Percentiles rank a stretch among this genome's conserved stretches.
These are phyloP conservation scores for Syzygium aqueum DNA, from an alignment of 345 rosid species.

Conservation along the genomic window DNA sequence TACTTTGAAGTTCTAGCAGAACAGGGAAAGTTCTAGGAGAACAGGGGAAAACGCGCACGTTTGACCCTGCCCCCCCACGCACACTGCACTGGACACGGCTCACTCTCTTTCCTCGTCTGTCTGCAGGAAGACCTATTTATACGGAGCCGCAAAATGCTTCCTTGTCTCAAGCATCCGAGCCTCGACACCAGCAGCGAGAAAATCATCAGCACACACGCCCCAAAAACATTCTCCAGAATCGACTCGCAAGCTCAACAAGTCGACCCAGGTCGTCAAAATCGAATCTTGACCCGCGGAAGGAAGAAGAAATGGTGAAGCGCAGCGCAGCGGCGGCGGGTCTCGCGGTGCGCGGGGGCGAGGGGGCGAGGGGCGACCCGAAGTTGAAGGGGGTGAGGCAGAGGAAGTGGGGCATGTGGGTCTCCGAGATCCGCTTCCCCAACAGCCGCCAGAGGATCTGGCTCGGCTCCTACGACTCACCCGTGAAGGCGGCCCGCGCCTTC, in stretches of 20 bases:
- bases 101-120: neutral
- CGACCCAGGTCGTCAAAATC: neutral
- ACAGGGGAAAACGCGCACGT: neutral
- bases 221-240: neutral
- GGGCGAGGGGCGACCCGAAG: neutral
- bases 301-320: neutral
- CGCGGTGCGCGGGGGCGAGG: neutral
- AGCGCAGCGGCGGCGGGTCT: neutral
- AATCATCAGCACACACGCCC: neutral
- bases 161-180: neutral
- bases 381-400: conserved; percentile 17
- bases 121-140: neutral
- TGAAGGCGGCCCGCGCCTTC: conserved; percentile 18
- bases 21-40: neutral
- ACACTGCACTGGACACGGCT: neutral
- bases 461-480: conserved; percentile 13
- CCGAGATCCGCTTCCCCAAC: conserved; percentile 12
- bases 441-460: conserved; percentile 11
- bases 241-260: neutral
- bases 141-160: neutral
- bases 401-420: conserved; percentile 19
- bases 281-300: neutral
- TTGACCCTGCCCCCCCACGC: neutral
- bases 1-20: neutral
- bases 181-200: neutral